Evolutionary conservation across 768 basidiomycete species (phyloP), one percentile per base, ranked within the genome.

Genomic region (Boletus tomentosulus): DNA sequence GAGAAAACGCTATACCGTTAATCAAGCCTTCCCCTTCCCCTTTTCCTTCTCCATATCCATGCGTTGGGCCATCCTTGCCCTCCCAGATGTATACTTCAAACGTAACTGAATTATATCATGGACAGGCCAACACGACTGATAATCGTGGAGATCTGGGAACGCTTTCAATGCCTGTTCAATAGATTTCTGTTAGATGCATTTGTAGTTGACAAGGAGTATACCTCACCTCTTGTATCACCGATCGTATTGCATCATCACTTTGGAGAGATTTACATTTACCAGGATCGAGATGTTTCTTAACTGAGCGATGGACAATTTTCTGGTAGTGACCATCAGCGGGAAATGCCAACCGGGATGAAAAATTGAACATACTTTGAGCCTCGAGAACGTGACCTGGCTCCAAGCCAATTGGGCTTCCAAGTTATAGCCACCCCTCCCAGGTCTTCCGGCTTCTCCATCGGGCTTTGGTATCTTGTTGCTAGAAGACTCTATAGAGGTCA

Each of bases 391-490:
- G 0, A 13, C 9, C 15, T 11, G 35, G 16, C 37, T 33, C 56
- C 51, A 60, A 4, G 19, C 54, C 3, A 55, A 19, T 25, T 54
- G 43, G 0, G 11, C 35, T 19, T 55, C 50, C 24, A 60, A 42
- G 12, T 53, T 53, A 35, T 55, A 60, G 3, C 57, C 57, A 13
- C 38, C 19, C 19, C 50, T 34, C 4, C 59, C 51, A 3, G 45
- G 59, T 1, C 54, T 46, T 22, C 51, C 51, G 0, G 41, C 24
- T 34, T 58, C 51, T n/a, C 48, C 38, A 6, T 50, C 41, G 4
- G 45, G 54, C 33, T 55, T 60, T 5, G 51, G 45, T 35, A 60
- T 58, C 19, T 55, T 46, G 31, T 46, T 34, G 13, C 31, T 34
- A 19, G 30, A 31, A 13, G 30, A 46, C 22, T 34, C 46, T 3